A percentile compares a stretch with the other conserved stretches of the same genome.
Conservation (phyloP, 2,329 filamentous ascomycete species). For the Colletotrichum cuscutae region DNA sequence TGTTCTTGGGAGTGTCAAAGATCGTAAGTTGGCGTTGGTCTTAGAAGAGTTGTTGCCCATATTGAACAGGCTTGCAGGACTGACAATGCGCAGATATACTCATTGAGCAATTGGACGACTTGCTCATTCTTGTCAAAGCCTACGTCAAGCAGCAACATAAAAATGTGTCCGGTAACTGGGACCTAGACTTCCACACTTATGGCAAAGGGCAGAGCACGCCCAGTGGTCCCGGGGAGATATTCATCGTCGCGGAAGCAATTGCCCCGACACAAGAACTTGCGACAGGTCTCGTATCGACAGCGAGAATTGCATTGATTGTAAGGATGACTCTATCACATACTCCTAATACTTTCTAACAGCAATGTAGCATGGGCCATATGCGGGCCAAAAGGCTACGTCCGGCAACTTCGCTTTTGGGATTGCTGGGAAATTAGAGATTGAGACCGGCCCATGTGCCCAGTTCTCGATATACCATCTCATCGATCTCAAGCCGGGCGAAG, state of each 20-base stretch:
- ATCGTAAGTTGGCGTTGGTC: neutral
- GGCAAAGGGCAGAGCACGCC: conserved; percentile 46
- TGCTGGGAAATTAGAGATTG: conserved; percentile 39
- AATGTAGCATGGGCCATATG: conserved; percentile 54
- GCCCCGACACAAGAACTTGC: conserved; percentile 57
- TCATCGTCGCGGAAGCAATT: conserved; percentile 57
- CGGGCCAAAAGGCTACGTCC: conserved; percentile 60
- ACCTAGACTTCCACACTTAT: conserved; percentile 53
- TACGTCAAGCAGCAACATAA: conserved; percentile 36
- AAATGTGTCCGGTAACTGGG: conserved; percentile 36
- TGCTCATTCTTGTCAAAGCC: conserved; percentile 43
- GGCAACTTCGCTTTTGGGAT: conserved; percentile 58
- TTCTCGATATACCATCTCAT: conserved; percentile 63
- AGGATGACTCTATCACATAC: no score
- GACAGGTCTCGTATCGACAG: conserved; percentile 45
- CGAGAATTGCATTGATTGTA: conserved; percentile 42
- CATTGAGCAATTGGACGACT: conserved; percentile 50
- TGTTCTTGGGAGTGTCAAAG: conserved; percentile 51
- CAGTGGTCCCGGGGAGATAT: conserved; percentile 50
- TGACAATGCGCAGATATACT: conserved; percentile 36
- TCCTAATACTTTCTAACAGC: neutral
- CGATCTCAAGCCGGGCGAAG: conserved; percentile 45
- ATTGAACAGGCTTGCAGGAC: neutral
- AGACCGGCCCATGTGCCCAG: conserved; percentile 48
- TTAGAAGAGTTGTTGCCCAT: no score